These are phyloP conservation scores for Mrakia frigida DNA, from an alignment of 768 basidiomycete species.

Conservation along the genomic window DNA sequence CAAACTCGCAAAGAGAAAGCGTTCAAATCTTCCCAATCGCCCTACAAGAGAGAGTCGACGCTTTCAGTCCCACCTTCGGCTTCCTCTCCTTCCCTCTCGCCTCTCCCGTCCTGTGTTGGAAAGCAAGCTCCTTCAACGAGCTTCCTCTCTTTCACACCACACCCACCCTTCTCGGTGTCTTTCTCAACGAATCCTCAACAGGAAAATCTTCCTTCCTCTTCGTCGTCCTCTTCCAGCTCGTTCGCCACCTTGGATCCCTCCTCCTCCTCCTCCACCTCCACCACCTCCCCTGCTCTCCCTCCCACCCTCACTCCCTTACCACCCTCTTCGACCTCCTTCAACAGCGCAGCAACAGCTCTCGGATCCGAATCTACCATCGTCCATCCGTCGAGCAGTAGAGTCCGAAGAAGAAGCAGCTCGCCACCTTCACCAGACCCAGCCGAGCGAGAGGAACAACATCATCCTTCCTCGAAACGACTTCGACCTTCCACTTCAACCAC, in stretches of 20 bases:
- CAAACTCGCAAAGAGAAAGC: too few relatives aligned
- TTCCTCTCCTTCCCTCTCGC: background rate
- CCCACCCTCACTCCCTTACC: too few relatives aligned
- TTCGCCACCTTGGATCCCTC: too few relatives aligned
- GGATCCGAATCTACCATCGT: too few relatives aligned
- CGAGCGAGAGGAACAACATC: background rate
- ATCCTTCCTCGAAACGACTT: background rate
- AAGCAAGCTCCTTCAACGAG: background rate
- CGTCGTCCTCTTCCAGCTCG: too few relatives aligned
- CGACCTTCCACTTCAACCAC: background rate
- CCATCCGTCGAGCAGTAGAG: background rate
- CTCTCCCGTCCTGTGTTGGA: background rate
- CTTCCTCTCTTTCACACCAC: background rate
- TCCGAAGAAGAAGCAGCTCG: background rate
- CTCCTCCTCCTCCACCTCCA: too few relatives aligned
- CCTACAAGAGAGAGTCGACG: background rate
- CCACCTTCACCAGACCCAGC: background rate
- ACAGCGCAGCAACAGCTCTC: too few relatives aligned
- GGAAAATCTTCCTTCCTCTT: background rate
- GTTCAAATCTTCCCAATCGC: background rate
- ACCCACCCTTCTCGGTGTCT: too few relatives aligned
- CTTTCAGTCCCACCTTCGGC: background rate
- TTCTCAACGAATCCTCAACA: too few relatives aligned
- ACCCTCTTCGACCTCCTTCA: too few relatives aligned
- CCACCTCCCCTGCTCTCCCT: too few relatives aligned